Conservation (phyloP, 164 flowering plant species). For the Dillenia turbinata region DNA sequence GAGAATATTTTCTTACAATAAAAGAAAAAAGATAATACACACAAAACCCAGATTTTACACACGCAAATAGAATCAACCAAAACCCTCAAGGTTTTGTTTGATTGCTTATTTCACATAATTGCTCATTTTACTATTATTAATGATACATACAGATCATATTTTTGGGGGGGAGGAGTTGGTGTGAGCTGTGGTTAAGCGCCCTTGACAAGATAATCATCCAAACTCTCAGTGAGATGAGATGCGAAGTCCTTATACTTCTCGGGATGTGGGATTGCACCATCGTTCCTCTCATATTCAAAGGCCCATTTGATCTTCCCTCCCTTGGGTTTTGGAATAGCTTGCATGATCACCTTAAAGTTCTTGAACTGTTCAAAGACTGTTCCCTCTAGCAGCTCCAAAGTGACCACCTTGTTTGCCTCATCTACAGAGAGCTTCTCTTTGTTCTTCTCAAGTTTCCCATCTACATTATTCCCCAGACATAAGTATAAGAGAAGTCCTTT, state of each 20-base stretch:
- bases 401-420: conserved; percentile 8
- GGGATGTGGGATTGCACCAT: conserved; percentile 8
- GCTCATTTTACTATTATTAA: too few species aligned
- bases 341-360: not conserved
- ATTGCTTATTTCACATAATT: too few species aligned
- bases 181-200: not conserved
- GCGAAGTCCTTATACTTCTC: not conserved
- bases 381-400: conserved; percentile 16
- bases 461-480: not conserved
- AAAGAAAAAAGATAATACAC: too few species aligned
- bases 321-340: conserved; percentile 9
- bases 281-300: conserved; percentile 18
- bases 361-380: conserved; percentile 12
- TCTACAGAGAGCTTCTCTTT: conserved; percentile 11
- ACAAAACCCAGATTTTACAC: too few species aligned
- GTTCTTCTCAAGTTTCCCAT: conserved; percentile 2
- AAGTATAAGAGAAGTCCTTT: too few species aligned
- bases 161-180: too few species aligned
- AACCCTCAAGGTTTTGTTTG: too few species aligned
- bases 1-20: too few species aligned
- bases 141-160: too few species aligned
- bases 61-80: too few species aligned
- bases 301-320: conserved; percentile 14
- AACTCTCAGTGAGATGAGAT: not conserved
- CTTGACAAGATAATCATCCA: conserved; percentile 11